Percentiles rank a stretch among this genome's conserved stretches.
These are phyloP conservation scores for Moesziomyces aphidis DNA, from an alignment of 1,284 basidiomycete genomes.

Conservation along the genomic window DNA sequence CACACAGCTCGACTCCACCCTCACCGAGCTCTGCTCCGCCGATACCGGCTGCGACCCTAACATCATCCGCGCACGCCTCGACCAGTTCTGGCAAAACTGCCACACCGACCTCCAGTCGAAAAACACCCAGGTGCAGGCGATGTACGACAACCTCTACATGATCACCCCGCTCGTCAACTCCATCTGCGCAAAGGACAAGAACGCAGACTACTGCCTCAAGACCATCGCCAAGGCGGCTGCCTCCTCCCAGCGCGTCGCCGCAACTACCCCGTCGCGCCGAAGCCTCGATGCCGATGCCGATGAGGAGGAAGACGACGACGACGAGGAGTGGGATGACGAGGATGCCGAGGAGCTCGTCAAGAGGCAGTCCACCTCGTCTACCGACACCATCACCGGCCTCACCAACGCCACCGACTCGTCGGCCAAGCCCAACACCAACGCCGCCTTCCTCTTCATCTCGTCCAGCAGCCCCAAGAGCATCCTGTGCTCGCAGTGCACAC, in stretches of 20 bases:
- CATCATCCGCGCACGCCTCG: slow-evolving; percentile 47
- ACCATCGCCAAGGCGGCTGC: slow-evolving; percentile 48
- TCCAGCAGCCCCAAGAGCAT: slow-evolving; percentile 43
- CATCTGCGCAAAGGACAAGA: slow-evolving; percentile 54
- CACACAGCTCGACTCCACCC: slow-evolving; percentile 44
- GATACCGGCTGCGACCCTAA: slow-evolving; percentile 49
- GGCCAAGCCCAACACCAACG: slow-evolving; percentile 41
- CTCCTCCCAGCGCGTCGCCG: slow-evolving; percentile 10
- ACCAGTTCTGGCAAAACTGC: slow-evolving; percentile 54
- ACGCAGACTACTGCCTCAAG: slow-evolving; percentile 53
- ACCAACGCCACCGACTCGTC: slow-evolving; percentile 25
- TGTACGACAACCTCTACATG: slow-evolving; percentile 63
- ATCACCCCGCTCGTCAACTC: slow-evolving; percentile 58
- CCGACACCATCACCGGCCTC: slow-evolving; percentile 12
- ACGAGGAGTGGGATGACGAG: slow-evolving; percentile 12
- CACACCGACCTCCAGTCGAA: slow-evolving; percentile 47
- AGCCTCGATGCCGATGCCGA: slow-evolving; percentile 5
- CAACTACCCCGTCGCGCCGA: slow-evolving; percentile 14
- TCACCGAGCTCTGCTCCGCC: slow-evolving; percentile 47
- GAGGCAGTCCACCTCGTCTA: slow-evolving; percentile 15
- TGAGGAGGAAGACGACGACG: neutral
- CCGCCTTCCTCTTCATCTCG: slow-evolving; percentile 62
- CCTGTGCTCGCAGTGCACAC: slow-evolving; percentile 59
- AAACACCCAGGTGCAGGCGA: slow-evolving; percentile 36
- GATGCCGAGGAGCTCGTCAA: slow-evolving; percentile 16